Base-by-base conservation (phyloP, 768 basidiomycete species). In the Gelatoporia subvermispora region DNA sequence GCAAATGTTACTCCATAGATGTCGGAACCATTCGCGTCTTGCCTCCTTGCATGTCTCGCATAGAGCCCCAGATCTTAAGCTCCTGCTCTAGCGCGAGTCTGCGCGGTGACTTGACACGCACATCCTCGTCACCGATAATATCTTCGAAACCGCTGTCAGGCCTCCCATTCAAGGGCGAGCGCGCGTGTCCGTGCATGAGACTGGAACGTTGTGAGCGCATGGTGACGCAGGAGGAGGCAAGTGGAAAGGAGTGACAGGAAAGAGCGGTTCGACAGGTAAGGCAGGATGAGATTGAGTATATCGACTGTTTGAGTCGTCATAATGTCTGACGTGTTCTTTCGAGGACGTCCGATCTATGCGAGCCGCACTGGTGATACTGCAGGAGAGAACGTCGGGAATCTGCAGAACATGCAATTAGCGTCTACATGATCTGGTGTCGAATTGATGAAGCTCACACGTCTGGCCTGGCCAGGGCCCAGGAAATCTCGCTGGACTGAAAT, bases 101-200 rank as follows among this genome's bases (percentile, higher is more conserved):
- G n/a, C n/a, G n/a, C n/a, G n/a, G n/a, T n/a, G n/a, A n/a, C n/a
- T n/a, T n/a, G n/a, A n/a, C n/a, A n/a, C n/a, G n/a, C n/a, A n/a
- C n/a, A n/a, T n/a, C n/a, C n/a, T n/a, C n/a, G n/a, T n/a, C n/a
- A n/a, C n/a, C n/a, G n/a, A n/a, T n/a, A n/a, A n/a, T n/a, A n/a
- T n/a, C n/a, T n/a, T n/a, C n/a, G n/a, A n/a, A n/a, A n/a, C n/a
- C n/a, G n/a, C n/a, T n/a, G n/a, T n/a, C n/a, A n/a, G n/a, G n/a
- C n/a, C n/a, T n/a, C 61, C 64, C 61, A 65, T n/a, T 51, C 51
- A 11, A 64, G 59, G 11, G 31, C 41, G 35, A 61, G 48, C 23
- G 61, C 61, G 43, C 50, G 55, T 8, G 39, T 22, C 20, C 63
- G 63, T 2, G 62, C 62, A 28, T 54, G 51, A 1, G 52, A 44